Evolutionary conservation across 495 filamentous ascomycete species (phyloP).

Genomic region (Penicillium flavigenum): DNA sequence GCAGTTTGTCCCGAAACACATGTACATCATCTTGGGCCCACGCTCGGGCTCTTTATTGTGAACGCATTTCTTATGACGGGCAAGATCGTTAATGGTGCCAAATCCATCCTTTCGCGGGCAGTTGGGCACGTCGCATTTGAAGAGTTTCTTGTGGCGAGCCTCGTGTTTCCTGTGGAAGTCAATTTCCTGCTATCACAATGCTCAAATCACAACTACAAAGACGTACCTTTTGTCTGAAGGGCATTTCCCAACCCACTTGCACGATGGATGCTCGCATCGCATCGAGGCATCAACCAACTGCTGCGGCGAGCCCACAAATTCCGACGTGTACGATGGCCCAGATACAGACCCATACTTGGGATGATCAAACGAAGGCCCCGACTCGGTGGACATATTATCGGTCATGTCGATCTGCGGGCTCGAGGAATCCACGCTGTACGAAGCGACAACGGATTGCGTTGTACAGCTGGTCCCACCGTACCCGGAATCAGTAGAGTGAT

Average conservation of each 20-base stretch:
- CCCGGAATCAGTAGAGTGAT: constrained; percentile 59
- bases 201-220: neutral
- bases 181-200: neutral
- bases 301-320: constrained; percentile 24
- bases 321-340: constrained; percentile 14
- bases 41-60: constrained; percentile 58
- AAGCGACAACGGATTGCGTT: constrained; percentile 45
- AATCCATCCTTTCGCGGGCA: constrained; percentile 70
- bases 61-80: constrained; percentile 68
- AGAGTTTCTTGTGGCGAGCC: constrained; percentile 72
- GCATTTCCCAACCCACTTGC: constrained; percentile 43
- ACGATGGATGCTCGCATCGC: constrained; percentile 37
- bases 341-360: constrained; percentile 12
- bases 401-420: constrained; percentile 30
- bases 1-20: constrained; percentile 65
- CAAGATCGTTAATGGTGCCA: constrained; percentile 77
- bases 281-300: constrained; percentile 25
- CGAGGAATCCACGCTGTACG: constrained; percentile 33
- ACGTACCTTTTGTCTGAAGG: constrained; percentile 43
- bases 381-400: constrained; percentile 30
- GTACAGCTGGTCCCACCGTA: constrained; percentile 55
- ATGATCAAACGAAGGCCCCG: constrained; percentile 19
- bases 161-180: constrained; percentile 68
- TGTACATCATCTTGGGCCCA: constrained; percentile 58
- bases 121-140: constrained; percentile 59